Base-by-base conservation (phyloP, 768 basidiomycete genomes). In the Lentinula raphanica region DNA sequence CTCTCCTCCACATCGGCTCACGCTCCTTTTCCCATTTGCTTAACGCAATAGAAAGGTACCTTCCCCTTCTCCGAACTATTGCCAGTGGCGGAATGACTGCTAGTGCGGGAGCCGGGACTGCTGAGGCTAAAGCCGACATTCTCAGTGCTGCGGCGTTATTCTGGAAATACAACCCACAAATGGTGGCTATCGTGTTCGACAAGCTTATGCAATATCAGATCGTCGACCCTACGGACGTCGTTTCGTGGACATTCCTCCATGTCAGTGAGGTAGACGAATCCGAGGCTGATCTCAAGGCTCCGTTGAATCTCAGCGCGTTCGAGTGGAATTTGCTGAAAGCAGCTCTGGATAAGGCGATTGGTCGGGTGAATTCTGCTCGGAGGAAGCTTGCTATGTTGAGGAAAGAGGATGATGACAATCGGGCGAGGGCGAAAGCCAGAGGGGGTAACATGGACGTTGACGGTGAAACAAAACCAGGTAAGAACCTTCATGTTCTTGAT, bases 121-220 rank as follows among this genome's bases (percentile, higher is more conserved):
- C 72, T 40, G 83, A 88, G 64, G 83, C 87, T 60, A 83, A 88
- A 67, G 76, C 74, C 38, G 82, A 91, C 63, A 82, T 98, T 60
- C 79, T 98, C 13, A 77, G 77, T 13, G 81, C 86, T 2, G 83
- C 88, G 0, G 83, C 84, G 0, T 70, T 76, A 3, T 98, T 95
- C 74, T 99, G 95, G 95, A 80, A 79, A 62, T 72, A 85, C 64
- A 93, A 90, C 66, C 76, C 82, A 29, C 94, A 98, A 65, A 92
- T 94, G 85, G 78, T 94, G 48, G 79, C 81, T 15, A 94, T 99
- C 67, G 94, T 98, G 7, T 88, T 96, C 61, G 97, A 98, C 78
- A 99, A 99, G 74, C 76, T 98, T 55, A 90, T 98, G 85, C 96
- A 98, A 68, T 99, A 99, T 72, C 94, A 97, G 68, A 91, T 98